Conservation (phyloP, 495 filamentous ascomycete genomes). For the Daldinia concentrica region DNA sequence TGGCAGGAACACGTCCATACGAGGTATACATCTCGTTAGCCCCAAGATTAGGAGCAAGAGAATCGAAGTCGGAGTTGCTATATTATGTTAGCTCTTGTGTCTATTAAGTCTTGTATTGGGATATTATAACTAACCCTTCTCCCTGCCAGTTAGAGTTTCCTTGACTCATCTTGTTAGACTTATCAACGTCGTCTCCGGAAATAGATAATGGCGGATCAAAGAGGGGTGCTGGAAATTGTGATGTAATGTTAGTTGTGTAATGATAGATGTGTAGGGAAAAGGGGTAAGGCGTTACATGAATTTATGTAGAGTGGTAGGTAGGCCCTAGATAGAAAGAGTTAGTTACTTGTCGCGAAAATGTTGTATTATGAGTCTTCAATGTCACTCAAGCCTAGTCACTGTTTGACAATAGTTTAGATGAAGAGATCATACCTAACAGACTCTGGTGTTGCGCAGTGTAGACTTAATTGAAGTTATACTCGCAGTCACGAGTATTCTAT, state of each 20-base stretch:
- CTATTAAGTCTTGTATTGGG: neutral
- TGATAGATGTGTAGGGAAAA: neutral
- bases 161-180: neutral
- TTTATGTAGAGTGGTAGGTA: neutral
- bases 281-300: neutral
- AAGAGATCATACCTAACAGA: neutral
- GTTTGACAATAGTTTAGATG: neutral
- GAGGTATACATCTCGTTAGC: neutral
- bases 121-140: neutral
- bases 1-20: neutral
- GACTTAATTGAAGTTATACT: neutral
- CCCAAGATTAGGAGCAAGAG: neutral
- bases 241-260: slow-evolving; percentile 1
- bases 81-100: neutral
- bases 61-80: neutral
- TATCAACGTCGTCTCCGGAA: neutral
- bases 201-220: too few species aligned
- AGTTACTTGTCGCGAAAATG: neutral
- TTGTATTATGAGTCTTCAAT: neutral
- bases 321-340: neutral
- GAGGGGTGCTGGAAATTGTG: neutral
- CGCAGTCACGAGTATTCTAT: neutral
- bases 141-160: neutral
- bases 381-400: neutral
- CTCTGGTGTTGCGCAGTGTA: neutral